phyloP scores from a whole-genome alignment of 1,284 basidiomycete species.

The Volvariella volvacea region DNA sequence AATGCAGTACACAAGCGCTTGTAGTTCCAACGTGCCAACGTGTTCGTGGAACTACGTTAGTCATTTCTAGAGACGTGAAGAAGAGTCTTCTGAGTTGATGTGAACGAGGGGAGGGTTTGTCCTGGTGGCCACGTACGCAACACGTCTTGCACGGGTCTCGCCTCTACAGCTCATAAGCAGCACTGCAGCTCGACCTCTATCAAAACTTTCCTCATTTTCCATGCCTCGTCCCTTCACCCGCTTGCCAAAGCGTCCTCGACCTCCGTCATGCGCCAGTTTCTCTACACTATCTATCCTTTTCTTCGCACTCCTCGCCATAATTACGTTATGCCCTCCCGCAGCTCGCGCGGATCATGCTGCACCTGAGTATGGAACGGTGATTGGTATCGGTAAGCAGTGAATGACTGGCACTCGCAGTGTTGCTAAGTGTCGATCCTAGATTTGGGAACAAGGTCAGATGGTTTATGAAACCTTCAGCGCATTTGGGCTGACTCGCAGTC shows the following conservation, averaged over 20 bases:
- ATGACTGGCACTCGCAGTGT: neutral
- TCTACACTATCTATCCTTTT: conserved; percentile 61
- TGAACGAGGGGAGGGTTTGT: too few relatives aligned
- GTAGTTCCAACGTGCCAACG: too few relatives aligned
- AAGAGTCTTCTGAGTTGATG: too few relatives aligned
- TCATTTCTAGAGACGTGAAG: too few relatives aligned
- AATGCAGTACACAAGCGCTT: too few relatives aligned
- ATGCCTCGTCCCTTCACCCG: conserved; percentile 38
- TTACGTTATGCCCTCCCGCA: conserved; percentile 54
- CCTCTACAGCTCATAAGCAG: conserved; percentile 20
- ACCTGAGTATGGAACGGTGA: conserved; percentile 84
- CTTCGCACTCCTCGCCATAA: conserved; percentile 56
- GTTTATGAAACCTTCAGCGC: conserved; percentile 18
- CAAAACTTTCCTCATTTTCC: conserved; percentile 16
- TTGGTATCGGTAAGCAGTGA: conserved; percentile 81
- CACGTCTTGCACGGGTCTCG: too few relatives aligned
- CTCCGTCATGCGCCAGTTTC: conserved; percentile 49
- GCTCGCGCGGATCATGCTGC: conserved; percentile 51
- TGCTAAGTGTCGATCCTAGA: conserved; percentile 43
- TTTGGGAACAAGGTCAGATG: conserved; percentile 66
- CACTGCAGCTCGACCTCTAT: conserved; percentile 5
- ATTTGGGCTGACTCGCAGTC: conserved; percentile 5
- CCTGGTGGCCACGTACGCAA: too few relatives aligned
- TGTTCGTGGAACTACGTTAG: too few relatives aligned
- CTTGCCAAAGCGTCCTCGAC: conserved; percentile 49